phyloP scores from a whole-genome alignment of 2,329 filamentous ascomycete genomes.

The Diaporthe ilicicola region DNA sequence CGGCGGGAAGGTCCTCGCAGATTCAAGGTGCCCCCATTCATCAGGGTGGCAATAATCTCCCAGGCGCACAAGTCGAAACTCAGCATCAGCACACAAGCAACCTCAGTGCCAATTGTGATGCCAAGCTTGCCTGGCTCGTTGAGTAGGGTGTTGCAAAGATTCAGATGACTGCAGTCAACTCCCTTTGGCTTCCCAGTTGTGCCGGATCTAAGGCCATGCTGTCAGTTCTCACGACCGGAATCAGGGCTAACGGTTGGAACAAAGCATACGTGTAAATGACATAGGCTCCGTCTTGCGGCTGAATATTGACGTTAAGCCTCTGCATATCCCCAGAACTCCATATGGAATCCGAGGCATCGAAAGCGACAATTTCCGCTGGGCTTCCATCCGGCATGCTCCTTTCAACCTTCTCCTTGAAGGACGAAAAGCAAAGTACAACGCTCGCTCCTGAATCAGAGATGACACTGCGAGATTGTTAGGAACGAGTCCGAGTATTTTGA shows the following conservation, averaged over 20 bases:
- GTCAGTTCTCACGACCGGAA: background rate
- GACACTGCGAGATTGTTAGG: background rate
- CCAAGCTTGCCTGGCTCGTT: conserved; percentile 59
- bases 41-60: conserved; percentile 66
- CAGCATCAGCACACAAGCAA: conserved; percentile 65
- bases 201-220: conserved; percentile 47
- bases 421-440: conserved; percentile 15
- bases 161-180: conserved; percentile 64
- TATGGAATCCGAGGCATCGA: conserved; percentile 21
- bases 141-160: conserved; percentile 63
- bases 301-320: conserved; percentile 40
- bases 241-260: no score
- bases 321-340: conserved; percentile 31
- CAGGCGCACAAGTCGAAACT: conserved; percentile 71
- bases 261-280: conserved; percentile 56
- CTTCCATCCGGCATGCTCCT: conserved; percentile 18
- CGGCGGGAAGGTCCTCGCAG: conserved; percentile 53
- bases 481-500: conserved; percentile 36
- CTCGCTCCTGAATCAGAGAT: conserved; percentile 23
- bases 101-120: conserved; percentile 57
- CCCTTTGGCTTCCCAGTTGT: conserved; percentile 68
- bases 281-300: conserved; percentile 51
- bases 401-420: conserved; percentile 23
- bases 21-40: conserved; percentile 65
- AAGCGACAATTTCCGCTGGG: conserved; percentile 1